phyloP scores from a whole-genome alignment of 176 grass and related monocot genomes.

The Tillandsia fasciculata region DNA sequence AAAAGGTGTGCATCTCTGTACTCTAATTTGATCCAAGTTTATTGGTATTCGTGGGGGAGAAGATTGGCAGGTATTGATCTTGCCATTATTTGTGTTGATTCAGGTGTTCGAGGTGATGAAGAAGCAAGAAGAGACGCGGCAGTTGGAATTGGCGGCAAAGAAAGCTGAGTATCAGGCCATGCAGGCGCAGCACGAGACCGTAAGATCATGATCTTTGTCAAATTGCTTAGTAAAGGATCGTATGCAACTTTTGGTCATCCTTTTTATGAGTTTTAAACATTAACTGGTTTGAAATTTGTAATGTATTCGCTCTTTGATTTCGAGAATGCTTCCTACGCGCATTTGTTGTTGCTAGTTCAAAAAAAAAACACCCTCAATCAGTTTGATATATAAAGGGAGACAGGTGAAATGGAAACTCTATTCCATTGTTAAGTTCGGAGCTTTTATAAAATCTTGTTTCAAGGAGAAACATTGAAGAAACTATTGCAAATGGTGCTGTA shows the following conservation, averaged over 20 bases:
- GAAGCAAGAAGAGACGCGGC: slow-evolving; percentile 63
- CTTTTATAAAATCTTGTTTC: too few relatives aligned
- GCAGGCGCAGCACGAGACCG: slow-evolving; percentile 45
- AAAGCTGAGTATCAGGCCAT: slow-evolving; percentile 41
- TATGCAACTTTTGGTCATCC: not conserved
- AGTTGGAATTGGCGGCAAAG: slow-evolving; percentile 36
- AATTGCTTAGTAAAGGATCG: not conserved
- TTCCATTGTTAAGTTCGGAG: too few relatives aligned
- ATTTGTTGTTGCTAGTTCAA: too few relatives aligned
- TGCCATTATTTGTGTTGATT: not conserved
- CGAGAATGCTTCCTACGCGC: too few relatives aligned
- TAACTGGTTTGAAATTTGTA: too few relatives aligned
- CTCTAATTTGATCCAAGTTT: not conserved
- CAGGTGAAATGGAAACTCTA: too few relatives aligned
- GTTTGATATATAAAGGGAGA: too few relatives aligned
- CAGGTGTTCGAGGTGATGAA: slow-evolving; percentile 67
- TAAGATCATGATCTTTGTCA: slow-evolving; percentile 30
- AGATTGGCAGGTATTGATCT: not conserved
- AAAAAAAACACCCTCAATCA: too few relatives aligned
- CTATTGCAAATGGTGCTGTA: too few relatives aligned
- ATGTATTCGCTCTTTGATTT: too few relatives aligned
- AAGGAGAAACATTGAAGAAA: too few relatives aligned
- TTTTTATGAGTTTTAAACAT: too few relatives aligned
- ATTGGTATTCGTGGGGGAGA: not conserved
- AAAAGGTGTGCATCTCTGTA: slow-evolving; percentile 34